Base-by-base conservation (phyloP, 2,329 filamentous ascomycete species). In the Verticillium nubilum region DNA sequence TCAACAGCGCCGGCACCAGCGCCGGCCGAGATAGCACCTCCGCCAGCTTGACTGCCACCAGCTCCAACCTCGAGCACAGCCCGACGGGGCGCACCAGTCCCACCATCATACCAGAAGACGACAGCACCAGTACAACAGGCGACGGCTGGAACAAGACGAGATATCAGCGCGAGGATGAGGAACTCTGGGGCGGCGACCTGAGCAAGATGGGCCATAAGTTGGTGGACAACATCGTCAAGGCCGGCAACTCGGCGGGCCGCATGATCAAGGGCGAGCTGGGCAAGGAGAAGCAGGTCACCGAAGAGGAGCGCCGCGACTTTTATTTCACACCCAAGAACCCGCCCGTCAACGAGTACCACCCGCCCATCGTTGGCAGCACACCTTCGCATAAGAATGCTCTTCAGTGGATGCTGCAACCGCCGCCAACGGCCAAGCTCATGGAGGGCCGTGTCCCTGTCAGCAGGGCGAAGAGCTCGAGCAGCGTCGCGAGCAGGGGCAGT, bases 381-480 rank as follows among this genome's bases (percentile, higher is more conserved):
- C 89, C 87, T 15, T 82, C 80, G 37, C 86, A 84, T 70, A 86
- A 79, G 68, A 86, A 86, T 58, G 91, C 90, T 61, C 88, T 90
- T 58, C 83, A 82, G 68, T 97, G 93, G 93, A 97, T 97, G 92
- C 78, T 96, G 57, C 91, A 96, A 69, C 93, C 93, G 2, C 92
- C 92, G 1, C 93, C 93, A n/a, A 85, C 88, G 33, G 92, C 93
- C 59, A 92, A 89, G 71, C 81, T 97, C 61, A 97, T 97, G 93
- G 90, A 89, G 64, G 93, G 92, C 65, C 95, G 93, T 71, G 85
- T 90, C 35, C 85, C 86, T 29, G 86, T 89, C 23, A 85, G 81
- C 67, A 78, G 87, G 58, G 88, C 84, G 64, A 78, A 78, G 35
- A 90, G 86, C 68, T 78, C 81, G 35, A 78, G 75, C 47, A 85